A percentile compares a stretch with the other conserved stretches of the same genome.
phyloP scores from a whole-genome alignment of 164 flowering plant species.

The Santalum album region DNA sequence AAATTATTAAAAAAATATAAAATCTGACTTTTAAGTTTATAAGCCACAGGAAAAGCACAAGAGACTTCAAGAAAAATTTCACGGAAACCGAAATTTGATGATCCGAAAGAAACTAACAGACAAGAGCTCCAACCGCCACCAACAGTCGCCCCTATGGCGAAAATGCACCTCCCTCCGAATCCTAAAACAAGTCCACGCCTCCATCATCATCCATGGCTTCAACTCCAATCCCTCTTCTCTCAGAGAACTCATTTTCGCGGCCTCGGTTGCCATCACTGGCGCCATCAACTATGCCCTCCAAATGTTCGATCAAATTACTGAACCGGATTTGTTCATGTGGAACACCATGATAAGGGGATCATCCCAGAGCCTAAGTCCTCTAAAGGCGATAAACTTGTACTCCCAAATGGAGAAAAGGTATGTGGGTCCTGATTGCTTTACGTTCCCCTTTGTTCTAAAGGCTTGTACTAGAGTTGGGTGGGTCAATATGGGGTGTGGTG shows the following conservation, averaged over 20 bases:
- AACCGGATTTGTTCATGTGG: constrained; percentile 2
- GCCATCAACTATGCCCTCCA: constrained; percentile 51
- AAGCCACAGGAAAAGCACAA: too few species aligned
- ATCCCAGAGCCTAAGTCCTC: too few species aligned
- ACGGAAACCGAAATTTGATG: too few species aligned
- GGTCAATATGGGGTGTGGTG: constrained; percentile 37
- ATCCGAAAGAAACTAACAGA: too few species aligned
- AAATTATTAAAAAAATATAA: too few species aligned
- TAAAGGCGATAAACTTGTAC: too few species aligned
- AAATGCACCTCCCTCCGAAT: constrained; percentile 31
- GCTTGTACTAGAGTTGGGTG: constrained; percentile 57
- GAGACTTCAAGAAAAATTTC: too few species aligned
- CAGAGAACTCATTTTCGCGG: constrained; percentile 47
- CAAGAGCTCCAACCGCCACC: constrained; percentile 26
- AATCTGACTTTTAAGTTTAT: too few species aligned
- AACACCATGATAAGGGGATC: too few species aligned
- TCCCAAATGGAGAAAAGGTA: constrained; percentile 1
- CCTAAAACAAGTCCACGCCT: constrained; percentile 60
- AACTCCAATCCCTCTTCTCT: constrained; percentile 36
- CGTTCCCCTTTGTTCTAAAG: constrained; percentile 67
- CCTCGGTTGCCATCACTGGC: constrained; percentile 33
- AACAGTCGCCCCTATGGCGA: constrained; percentile 39
- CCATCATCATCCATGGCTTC: constrained; percentile 49
- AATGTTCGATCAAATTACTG: constrained; percentile 44
- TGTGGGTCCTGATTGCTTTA: constrained; percentile 42